Evolutionary conservation across 2,329 filamentous ascomycete genomes (phyloP), one percentile per base, ranked within the genome.

Genomic region (Xylariaceae sp.): DNA sequence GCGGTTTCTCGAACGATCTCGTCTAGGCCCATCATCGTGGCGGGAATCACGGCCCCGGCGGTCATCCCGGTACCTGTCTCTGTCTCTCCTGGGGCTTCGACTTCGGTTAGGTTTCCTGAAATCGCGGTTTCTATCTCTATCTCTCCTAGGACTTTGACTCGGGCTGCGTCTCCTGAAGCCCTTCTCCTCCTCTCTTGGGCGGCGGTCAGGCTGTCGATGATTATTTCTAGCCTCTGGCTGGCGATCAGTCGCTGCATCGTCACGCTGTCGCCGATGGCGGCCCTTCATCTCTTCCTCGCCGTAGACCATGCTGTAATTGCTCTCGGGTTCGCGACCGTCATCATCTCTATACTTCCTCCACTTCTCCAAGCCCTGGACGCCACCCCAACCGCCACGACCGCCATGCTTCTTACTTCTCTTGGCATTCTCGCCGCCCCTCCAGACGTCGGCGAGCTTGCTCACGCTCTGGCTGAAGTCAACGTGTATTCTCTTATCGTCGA

Each of bases 381-480:
- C 93, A 54, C 93, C 93, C 72, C 94, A 98, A 6, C 93, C 93
- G 42, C 88, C 89, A 23, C 74, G 75, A 16, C 68, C 68, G 2
- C 71, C 65, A 2, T 33, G 22, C 20, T 60, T 64, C 17, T 57
- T 58, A 67, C 72, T 70, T 37, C 92, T 79, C 70, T 95, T 96
- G 33, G 77, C 79, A 61, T 95, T 95, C 17, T 91, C 89, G 34
- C 85, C 84, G 49, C 82, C 85, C 51, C 93, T 80, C 93, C 93
- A 98, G 14, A 84, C 83, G 52, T 95, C 88, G 37, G 89, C 93
- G 6, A 98, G 71, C 63, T 89, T 92, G 51, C 83, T 80, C 50
- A 91, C 93, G 63, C 89, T 95, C 70, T 98, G 93, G 10, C 91
- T 96, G 67, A 98, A 98, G 69, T 98, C 93, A 45, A 98, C 93